phyloP scores from a whole-genome alignment of 2,329 filamentous ascomycete genomes.

The Exophiala oligosperma region DNA sequence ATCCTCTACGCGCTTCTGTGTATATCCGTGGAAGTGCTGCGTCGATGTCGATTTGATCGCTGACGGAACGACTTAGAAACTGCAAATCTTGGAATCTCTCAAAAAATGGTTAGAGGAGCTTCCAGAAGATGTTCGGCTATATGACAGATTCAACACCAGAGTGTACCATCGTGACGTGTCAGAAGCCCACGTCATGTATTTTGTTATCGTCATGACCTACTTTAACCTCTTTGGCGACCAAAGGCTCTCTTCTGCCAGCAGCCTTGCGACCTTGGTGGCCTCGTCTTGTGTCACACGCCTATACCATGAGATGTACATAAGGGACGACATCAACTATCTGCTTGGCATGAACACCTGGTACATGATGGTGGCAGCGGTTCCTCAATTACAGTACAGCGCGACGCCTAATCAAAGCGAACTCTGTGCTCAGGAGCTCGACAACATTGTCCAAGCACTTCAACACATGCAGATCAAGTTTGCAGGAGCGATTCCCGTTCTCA shows the following conservation, averaged over 20 bases:
- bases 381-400: not conserved
- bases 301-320: conserved; percentile 18
- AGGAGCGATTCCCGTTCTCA: not conserved
- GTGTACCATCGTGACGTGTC: not conserved
- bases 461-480: conserved; percentile 3
- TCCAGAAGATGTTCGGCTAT: not conserved
- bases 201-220: not conserved
- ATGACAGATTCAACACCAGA: not conserved
- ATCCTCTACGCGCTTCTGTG: too few relatives aligned
- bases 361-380: conserved; percentile 14
- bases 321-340: conserved; percentile 23
- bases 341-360: conserved; percentile 20
- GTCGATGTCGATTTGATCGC: too few relatives aligned
- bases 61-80: too few relatives aligned
- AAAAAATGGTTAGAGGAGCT: not conserved
- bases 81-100: too few relatives aligned
- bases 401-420: not conserved
- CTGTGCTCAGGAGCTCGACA: conserved; percentile 8
- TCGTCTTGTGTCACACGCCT: conserved; percentile 20
- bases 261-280: conserved; percentile 33
- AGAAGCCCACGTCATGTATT: not conserved
- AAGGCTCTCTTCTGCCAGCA: not conserved
- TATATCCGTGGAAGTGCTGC: too few relatives aligned
- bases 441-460: not conserved
- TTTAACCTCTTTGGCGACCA: not conserved